These are phyloP conservation scores for Tulasnella sp. DNA, from an alignment of 768 basidiomycete species.

Conservation along the genomic window DNA sequence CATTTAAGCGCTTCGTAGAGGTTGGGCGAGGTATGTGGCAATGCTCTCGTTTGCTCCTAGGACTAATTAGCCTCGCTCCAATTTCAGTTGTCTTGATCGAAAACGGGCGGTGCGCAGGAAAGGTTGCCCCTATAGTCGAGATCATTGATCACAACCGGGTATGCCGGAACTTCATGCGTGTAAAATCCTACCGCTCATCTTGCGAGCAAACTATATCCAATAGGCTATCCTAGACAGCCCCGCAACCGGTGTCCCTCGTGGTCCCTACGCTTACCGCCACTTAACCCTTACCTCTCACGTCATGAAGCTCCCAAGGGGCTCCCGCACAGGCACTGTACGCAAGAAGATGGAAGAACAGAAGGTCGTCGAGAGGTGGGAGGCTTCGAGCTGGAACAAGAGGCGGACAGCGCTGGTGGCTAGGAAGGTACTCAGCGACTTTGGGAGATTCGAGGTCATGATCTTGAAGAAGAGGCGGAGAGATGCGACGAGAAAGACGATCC, in stretches of 20 bases:
- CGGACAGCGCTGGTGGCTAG: slow-evolving; percentile 62
- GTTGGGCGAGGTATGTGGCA: slow-evolving; percentile 73
- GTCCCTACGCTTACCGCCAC: slow-evolving; percentile 84
- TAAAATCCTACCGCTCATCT: not conserved
- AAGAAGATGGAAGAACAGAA: slow-evolving; percentile 83
- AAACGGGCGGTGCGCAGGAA: slow-evolving; percentile 71
- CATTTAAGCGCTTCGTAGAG: slow-evolving; percentile 96
- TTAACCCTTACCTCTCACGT: slow-evolving; percentile 80
- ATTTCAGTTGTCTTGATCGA: slow-evolving; percentile 87
- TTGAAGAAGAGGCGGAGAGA: slow-evolving; percentile 83
- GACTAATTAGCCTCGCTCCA: too few relatives aligned
- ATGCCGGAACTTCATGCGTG: slow-evolving; percentile 26
- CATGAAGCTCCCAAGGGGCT: slow-evolving; percentile 77
- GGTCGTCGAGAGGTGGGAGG: slow-evolving; percentile 78
- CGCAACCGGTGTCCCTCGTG: slow-evolving; percentile 81
- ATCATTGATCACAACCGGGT: slow-evolving; percentile 99
- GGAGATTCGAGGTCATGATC: slow-evolving; percentile 77
- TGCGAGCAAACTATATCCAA: not conserved
- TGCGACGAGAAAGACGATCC: slow-evolving; percentile 55
- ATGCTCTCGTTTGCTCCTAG: too few relatives aligned
- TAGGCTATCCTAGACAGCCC: slow-evolving; percentile 97
- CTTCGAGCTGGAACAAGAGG: slow-evolving; percentile 80
- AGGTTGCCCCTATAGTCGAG: slow-evolving; percentile 90
- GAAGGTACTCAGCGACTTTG: slow-evolving; percentile 77
- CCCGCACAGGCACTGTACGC: slow-evolving; percentile 69